A percentile compares a stretch with the other conserved stretches of the same genome.
Evolutionary conservation across 2,329 filamentous ascomycete genomes (phyloP).

Genomic region (Pestalotiopsis sp.): DNA sequence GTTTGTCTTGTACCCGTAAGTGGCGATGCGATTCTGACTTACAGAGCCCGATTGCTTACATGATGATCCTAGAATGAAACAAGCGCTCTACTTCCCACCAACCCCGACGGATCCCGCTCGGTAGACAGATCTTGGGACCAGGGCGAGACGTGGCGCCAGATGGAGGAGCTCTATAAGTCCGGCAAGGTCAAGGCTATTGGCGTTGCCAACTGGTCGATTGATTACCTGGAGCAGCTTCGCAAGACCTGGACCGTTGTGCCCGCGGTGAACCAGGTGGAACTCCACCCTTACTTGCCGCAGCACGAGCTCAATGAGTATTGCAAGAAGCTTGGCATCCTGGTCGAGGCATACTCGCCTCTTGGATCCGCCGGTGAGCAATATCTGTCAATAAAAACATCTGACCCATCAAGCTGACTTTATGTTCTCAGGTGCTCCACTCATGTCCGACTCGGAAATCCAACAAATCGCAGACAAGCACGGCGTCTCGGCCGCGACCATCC

Average conservation of each 20-base stretch:
- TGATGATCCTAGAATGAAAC: conserved; percentile 26
- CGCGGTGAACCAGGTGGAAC: conserved; percentile 55
- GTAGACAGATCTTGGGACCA: conserved; percentile 25
- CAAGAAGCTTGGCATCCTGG: conserved; percentile 17
- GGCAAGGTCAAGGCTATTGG: conserved; percentile 61
- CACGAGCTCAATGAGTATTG: conserved; percentile 20
- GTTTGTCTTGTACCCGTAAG: conserved; percentile 19
- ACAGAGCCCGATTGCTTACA: not conserved
- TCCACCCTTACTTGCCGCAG: conserved; percentile 50
- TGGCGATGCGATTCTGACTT: not conserved
- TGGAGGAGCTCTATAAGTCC: conserved; percentile 47
- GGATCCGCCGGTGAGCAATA: conserved; percentile 50
- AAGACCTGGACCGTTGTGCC: conserved; percentile 42
- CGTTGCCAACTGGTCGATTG: conserved; percentile 59
- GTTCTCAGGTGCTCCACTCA: conserved; percentile 1
- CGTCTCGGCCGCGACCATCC: conserved; percentile 41
- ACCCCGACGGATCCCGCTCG: conserved; percentile 23
- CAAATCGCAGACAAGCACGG: conserved; percentile 34
- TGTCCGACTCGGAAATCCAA: conserved; percentile 9
- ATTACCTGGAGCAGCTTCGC: conserved; percentile 57
- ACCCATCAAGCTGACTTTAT: not conserved
- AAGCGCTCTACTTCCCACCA: conserved; percentile 22
- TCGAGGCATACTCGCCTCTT: conserved; percentile 52
- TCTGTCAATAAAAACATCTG: not conserved
- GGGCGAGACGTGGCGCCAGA: conserved; percentile 18